These are phyloP conservation scores for Cryptosporidium parvum DNA, from an alignment of 169 alveolate genomes.

Conservation along the genomic window DNA sequence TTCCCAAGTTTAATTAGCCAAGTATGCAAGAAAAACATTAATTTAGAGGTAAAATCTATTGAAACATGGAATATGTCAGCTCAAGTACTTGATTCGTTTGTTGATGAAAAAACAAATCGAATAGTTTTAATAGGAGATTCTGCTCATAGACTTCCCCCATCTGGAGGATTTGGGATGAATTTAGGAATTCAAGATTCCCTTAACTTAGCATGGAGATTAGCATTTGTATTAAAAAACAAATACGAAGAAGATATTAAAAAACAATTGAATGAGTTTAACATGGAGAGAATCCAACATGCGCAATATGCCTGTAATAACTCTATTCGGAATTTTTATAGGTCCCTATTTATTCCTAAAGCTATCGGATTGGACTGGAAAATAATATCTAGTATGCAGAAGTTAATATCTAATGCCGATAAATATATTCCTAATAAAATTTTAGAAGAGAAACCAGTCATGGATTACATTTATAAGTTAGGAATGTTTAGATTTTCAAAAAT, in stretches of 20 bases:
- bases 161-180: slow-evolving; percentile 95
- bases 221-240: neutral
- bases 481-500: slow-evolving; percentile 9
- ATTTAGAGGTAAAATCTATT: slow-evolving; percentile 66
- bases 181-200: slow-evolving; percentile 91
- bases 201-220: slow-evolving; percentile 84
- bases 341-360: slow-evolving; percentile 70
- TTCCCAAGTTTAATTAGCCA: neutral
- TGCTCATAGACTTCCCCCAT: slow-evolving; percentile 94
- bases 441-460: neutral
- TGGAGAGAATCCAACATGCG: slow-evolving; percentile 13
- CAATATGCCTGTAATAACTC: slow-evolving; percentile 76
- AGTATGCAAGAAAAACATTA: neutral
- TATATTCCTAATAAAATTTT: neutral
- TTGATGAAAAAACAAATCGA: slow-evolving; percentile 79
- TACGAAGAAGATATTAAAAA: neutral
- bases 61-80: slow-evolving; percentile 85
- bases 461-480: neutral
- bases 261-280: neutral
- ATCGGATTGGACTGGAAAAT: slow-evolving; percentile 77
- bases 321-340: slow-evolving; percentile 75
- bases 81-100: slow-evolving; percentile 81
- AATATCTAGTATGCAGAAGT: neutral
- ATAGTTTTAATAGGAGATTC: slow-evolving; percentile 91
- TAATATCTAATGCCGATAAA: neutral